Evolutionary conservation across 2,329 filamentous ascomycete genomes (phyloP).

Genomic region (Pseudofabraea citricarpa): DNA sequence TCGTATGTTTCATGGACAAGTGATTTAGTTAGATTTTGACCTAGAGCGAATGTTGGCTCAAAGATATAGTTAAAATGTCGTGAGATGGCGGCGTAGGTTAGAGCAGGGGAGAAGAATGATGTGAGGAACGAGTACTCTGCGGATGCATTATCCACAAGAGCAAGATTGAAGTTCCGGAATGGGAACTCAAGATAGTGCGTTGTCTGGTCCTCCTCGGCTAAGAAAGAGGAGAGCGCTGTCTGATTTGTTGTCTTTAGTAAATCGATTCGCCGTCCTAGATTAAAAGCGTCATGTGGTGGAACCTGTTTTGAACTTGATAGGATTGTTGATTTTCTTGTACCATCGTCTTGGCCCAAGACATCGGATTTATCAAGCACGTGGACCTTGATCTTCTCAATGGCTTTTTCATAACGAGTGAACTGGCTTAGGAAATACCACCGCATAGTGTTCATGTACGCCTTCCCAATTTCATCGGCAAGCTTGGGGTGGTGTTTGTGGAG

Average conservation of each 20-base stretch:
- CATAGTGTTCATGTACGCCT: slow-evolving; percentile 98
- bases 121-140: slow-evolving; percentile 94
- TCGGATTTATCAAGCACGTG: slow-evolving; percentile 81
- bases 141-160: slow-evolving; percentile 87
- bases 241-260: slow-evolving; percentile 70
- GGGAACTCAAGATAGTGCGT: slow-evolving; percentile 85
- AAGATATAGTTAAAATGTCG: slow-evolving; percentile 86
- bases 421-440: slow-evolving; percentile 95
- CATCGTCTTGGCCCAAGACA: slow-evolving; percentile 74
- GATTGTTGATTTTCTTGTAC: slow-evolving; percentile 57
- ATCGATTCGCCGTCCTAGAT: slow-evolving; percentile 80
- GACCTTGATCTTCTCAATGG: slow-evolving; percentile 79
- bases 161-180: slow-evolving; percentile 93
- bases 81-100: slow-evolving; percentile 72
- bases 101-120: slow-evolving; percentile 77
- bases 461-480: slow-evolving; percentile 85
- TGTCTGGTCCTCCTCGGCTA: slow-evolving; percentile 84
- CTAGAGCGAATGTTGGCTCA: slow-evolving; percentile 81
- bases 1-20: slow-evolving; percentile 77
- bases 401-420: slow-evolving; percentile 80
- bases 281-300: slow-evolving; percentile 78
- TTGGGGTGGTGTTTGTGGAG: slow-evolving; percentile 74
- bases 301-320: slow-evolving; percentile 46
- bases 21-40: slow-evolving; percentile 69
- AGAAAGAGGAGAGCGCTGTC: slow-evolving; percentile 76